Evolutionary conservation across 2,329 filamentous ascomycete species (phyloP), one percentile per base, ranked within the genome.

Genomic region (Sporothrix dimorphospora): DNA sequence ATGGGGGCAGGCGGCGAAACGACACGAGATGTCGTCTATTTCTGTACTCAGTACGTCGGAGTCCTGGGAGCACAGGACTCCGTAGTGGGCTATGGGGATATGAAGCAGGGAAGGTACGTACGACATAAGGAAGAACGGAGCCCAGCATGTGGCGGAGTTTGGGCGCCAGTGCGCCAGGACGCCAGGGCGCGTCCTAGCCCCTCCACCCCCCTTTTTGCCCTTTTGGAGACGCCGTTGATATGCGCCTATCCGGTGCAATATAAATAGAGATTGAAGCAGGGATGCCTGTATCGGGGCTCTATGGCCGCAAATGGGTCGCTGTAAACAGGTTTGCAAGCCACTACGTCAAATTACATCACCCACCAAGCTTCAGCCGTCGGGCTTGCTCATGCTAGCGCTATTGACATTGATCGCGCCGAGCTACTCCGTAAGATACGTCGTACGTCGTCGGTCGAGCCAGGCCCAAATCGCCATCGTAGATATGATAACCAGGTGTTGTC

Each of bases 21-120:
- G 42, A 66, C 63, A 66, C 42, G 63, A 49, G 63, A 66, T 66
- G 63, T 49, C 63, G 63, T 66, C 63, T 66, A 66, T 66, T 66
- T 49, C 61, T 66, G 27, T 66, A 30, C 45, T 42, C 42, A 49
- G 63, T 47, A 24, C 30, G 7, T 16, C 34, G 19, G 47, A n/a
- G 16, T 49, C 47, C 40, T n/a, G n/a, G n/a, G n/a, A n/a, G n/a
- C n/a, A n/a, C 16, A 45, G 30, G 30, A 34, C 30, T 34, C 6
- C 30, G 24, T 27, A 55, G 51, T 55, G 51, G 51, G 51, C 51
- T 49, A 21, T 24, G 24, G n/a, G 57, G 59, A 45, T 45, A 45
- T 21, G 59, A 65, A 65, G 59, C 59, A 65, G 59, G 21, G 21
- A 65, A 66, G 42, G 42, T 49, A 7, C 42, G 63, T 14, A 66